Percentiles rank a stretch among this genome's conserved stretches.
phyloP scores from a whole-genome alignment of 768 basidiomycete species.

The Antrodiella citrinella region DNA sequence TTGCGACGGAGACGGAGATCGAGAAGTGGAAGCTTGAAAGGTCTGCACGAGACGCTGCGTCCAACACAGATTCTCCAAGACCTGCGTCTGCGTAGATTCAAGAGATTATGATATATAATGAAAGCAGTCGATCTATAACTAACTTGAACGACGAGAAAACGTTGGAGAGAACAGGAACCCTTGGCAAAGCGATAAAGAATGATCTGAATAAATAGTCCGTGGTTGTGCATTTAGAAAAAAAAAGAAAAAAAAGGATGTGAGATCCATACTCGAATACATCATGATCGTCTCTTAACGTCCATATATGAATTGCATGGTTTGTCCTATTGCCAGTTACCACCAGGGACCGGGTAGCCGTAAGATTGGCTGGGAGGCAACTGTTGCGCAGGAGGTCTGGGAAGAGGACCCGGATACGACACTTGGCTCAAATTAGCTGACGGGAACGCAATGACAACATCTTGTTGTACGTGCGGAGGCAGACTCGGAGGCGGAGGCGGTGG shows the following conservation, averaged over 20 bases:
- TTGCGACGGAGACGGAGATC: slow-evolving; percentile 81
- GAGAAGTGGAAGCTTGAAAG: slow-evolving; percentile 61
- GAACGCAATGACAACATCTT: slow-evolving; percentile 1
- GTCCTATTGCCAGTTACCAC: slow-evolving; percentile 8
- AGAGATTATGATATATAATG: not conserved
- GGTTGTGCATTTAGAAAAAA: not conserved
- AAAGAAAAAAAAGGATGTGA: not conserved
- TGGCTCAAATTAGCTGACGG: not conserved
- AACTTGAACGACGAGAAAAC: not conserved
- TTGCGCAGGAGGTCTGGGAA: slow-evolving; percentile 8
- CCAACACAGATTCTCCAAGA: not conserved
- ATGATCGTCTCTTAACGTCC: not conserved
- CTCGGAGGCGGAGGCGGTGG: slow-evolving; percentile 17
- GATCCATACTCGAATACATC: not conserved
- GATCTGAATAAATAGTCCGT: not conserved
- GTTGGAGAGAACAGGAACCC: not conserved
- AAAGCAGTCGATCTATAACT: not conserved
- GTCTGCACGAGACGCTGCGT: not conserved
- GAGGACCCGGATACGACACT: slow-evolving; percentile 7
- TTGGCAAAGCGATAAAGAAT: not conserved
- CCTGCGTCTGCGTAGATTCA: not conserved
- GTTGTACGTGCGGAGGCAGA: slow-evolving; percentile 12
- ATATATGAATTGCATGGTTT: not conserved
- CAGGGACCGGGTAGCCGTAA: slow-evolving; percentile 6
- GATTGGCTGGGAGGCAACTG: slow-evolving; percentile 3